Conservation (phyloP, 306 rosid genomes). For the Canavalia gladiata region DNA sequence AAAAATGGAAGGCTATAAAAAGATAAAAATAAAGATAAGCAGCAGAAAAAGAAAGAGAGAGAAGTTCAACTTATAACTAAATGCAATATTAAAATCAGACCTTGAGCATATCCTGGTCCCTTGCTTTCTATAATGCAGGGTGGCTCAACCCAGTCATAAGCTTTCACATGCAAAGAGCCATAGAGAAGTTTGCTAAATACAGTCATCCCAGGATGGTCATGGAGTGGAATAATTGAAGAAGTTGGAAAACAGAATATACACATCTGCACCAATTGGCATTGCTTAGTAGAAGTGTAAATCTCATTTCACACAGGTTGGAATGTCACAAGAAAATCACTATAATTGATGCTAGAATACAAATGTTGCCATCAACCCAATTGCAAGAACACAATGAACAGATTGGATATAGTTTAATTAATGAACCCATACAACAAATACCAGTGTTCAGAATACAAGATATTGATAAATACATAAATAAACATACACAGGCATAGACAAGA, state of each 20-base stretch:
- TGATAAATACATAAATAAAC: neutral
- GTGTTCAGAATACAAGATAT: neutral
- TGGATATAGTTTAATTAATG: slow-evolving; percentile 30
- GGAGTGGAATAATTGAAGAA: slow-evolving; percentile 90
- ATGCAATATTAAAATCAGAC: slow-evolving; percentile 50
- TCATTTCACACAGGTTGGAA: slow-evolving; percentile 30
- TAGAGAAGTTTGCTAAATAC: slow-evolving; percentile 93
- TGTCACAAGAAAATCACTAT: slow-evolving; percentile 23
- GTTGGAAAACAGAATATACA: slow-evolving; percentile 93
- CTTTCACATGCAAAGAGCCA: slow-evolving; percentile 96
- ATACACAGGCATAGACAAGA: slow-evolving; percentile 9
- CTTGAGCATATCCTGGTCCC: slow-evolving; percentile 64
- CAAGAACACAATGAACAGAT: slow-evolving; percentile 20
- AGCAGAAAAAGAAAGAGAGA: neutral
- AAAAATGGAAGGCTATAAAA: slow-evolving; percentile 9
- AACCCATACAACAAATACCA: neutral
- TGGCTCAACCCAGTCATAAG: slow-evolving; percentile 97
- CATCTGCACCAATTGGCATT: slow-evolving; percentile 67
- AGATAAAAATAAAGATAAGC: neutral
- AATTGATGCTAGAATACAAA: slow-evolving; percentile 26
- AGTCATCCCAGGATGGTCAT: slow-evolving; percentile 98
- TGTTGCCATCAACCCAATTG: slow-evolving; percentile 34
- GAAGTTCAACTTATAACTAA: slow-evolving; percentile 24
- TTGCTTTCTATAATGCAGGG: slow-evolving; percentile 68
- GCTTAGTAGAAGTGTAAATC: slow-evolving; percentile 32